These are phyloP conservation scores for Heterobasidion annosum DNA, from an alignment of 1,284 basidiomycete species.

Conservation along the genomic window DNA sequence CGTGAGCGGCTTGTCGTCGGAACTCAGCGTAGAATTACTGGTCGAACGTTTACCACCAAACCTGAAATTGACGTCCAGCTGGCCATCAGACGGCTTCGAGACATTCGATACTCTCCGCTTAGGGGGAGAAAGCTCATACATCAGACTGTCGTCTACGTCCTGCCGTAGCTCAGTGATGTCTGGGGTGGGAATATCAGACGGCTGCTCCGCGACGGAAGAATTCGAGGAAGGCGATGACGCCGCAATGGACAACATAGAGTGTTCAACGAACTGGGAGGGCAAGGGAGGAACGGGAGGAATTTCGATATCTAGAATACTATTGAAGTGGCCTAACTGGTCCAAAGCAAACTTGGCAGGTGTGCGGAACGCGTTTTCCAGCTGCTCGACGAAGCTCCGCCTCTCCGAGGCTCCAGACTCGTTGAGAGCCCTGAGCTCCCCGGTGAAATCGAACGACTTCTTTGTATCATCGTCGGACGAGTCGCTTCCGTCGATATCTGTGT, in stretches of 20 bases:
- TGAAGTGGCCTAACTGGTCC: constrained; percentile 14
- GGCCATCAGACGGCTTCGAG: constrained; percentile 47
- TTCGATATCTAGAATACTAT: constrained; percentile 1
- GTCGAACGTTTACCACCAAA: constrained; percentile 51
- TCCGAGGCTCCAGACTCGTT: constrained; percentile 62
- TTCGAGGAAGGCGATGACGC: too few relatives aligned
- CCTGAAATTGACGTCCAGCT: constrained; percentile 60
- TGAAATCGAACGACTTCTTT: constrained; percentile 81
- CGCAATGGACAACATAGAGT: background rate
- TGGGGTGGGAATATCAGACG: constrained; percentile 6
- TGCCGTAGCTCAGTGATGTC: constrained; percentile 7
- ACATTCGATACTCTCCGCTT: constrained; percentile 13
- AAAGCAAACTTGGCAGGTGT: constrained; percentile 62
- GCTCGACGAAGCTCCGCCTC: constrained; percentile 72
- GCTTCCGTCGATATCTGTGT: constrained; percentile 37
- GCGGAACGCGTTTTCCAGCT: constrained; percentile 69
- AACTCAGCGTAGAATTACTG: background rate
- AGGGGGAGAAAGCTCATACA: constrained; percentile 6
- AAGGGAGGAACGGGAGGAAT: constrained; percentile 30
- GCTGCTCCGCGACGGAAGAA: too few relatives aligned
- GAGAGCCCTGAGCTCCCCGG: constrained; percentile 64
- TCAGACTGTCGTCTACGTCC: background rate
- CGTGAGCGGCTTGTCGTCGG: constrained; percentile 26
- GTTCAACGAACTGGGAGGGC: too few relatives aligned
- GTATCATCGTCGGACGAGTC: constrained; percentile 50